Conservation (phyloP, 2,329 filamentous ascomycete genomes). For the Furcasterigmium sp. region DNA sequence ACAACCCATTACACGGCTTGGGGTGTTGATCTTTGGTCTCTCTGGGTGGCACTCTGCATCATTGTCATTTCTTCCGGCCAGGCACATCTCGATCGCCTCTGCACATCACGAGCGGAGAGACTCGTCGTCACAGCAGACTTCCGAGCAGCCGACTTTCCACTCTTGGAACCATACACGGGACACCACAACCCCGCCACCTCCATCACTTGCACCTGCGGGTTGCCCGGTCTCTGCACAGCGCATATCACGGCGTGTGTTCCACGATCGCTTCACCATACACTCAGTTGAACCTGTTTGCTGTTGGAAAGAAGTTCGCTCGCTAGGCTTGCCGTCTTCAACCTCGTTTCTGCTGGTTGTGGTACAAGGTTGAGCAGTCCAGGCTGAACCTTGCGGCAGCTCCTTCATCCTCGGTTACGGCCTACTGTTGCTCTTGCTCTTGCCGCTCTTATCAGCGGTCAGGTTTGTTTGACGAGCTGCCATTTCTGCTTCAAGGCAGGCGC, state of each 20-base stretch:
- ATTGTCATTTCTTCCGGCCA: background rate
- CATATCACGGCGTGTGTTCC: background rate
- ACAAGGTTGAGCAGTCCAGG: background rate
- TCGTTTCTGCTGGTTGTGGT: background rate
- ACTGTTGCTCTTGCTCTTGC: background rate
- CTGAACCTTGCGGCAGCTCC: background rate
- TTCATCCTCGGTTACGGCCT: background rate
- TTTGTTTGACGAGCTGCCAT: too few relatives aligned
- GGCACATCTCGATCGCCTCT: background rate
- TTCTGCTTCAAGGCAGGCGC: too few relatives aligned
- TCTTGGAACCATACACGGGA: too few relatives aligned
- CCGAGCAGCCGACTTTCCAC: too few relatives aligned
- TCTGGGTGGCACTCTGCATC: conserved; percentile 1
- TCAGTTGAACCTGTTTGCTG: background rate
- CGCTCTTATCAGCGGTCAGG: background rate
- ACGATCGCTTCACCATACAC: background rate
- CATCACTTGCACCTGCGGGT: too few relatives aligned
- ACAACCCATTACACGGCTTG: conserved; percentile 2
- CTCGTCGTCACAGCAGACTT: background rate
- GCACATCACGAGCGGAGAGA: background rate
- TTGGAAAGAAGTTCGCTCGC: background rate
- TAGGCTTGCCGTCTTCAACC: background rate
- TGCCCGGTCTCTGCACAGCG: too few relatives aligned
- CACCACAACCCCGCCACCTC: too few relatives aligned
- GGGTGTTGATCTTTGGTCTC: conserved; percentile 3